These are phyloP conservation scores for Juncus inflexus DNA, from an alignment of 176 grass and related monocot genomes.

Conservation along the genomic window DNA sequence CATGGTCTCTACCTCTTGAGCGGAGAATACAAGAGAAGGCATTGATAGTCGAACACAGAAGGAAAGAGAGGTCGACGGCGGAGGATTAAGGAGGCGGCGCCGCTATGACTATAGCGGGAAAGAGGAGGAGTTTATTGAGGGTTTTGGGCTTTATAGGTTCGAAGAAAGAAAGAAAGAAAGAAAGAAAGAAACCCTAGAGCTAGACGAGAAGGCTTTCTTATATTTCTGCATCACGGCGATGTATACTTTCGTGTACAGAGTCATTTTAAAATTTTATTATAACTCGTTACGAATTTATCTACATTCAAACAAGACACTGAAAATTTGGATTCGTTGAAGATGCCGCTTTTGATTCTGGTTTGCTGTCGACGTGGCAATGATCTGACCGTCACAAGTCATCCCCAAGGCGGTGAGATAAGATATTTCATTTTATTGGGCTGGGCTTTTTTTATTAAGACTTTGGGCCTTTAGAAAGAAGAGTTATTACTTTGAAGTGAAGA, in stretches of 20 bases:
- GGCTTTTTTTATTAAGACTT: no score
- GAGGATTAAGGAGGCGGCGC: constrained; percentile 4
- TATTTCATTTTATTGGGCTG: no score
- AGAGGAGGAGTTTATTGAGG: constrained; percentile 16
- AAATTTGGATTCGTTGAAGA: not conserved
- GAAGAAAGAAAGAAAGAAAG: not conserved
- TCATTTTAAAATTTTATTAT: not conserved
- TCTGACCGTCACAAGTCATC: not conserved
- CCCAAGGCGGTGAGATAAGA: no score
- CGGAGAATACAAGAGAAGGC: constrained; percentile 45
- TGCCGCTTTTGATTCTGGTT: not conserved
- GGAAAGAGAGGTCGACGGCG: not conserved
- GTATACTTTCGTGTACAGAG: constrained; percentile 1
- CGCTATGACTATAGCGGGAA: constrained; percentile 22
- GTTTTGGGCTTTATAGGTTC: constrained; percentile 24
- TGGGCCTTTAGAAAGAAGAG: no score
- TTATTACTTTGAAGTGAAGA: no score
- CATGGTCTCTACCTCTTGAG: constrained; percentile 45
- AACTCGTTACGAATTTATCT: not conserved
- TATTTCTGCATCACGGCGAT: not conserved
- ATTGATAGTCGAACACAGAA: constrained; percentile 13
- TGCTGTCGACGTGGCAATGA: constrained; percentile 7
- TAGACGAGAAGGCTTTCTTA: not conserved
- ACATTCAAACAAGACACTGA: not conserved
- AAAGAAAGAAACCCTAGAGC: constrained; percentile 22